Conservation (phyloP, 352 stramenopile genomes). For the Phytophthora capsici region DNA sequence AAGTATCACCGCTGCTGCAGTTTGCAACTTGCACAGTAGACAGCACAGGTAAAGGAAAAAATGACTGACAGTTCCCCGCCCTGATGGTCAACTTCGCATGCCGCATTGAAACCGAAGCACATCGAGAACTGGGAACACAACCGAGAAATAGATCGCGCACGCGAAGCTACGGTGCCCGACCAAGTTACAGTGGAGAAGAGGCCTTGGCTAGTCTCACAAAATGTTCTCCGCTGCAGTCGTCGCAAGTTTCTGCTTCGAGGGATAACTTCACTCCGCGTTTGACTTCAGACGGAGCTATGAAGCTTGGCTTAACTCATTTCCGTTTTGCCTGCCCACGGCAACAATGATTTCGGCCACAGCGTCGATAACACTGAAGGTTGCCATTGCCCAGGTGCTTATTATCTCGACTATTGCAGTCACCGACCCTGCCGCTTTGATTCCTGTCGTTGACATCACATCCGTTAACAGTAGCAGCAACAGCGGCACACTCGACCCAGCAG, state of each 20-base stretch:
- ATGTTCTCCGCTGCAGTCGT: slow-evolving; percentile 8
- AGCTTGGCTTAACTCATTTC: background rate
- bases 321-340: background rate
- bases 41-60: too few species aligned
- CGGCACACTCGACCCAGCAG: slow-evolving; percentile 11
- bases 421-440: slow-evolving; percentile 26
- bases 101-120: slow-evolving; percentile 1
- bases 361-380: background rate
- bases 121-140: slow-evolving; percentile 5
- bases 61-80: too few species aligned
- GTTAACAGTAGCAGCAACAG: slow-evolving; percentile 1
- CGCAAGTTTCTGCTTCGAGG: background rate
- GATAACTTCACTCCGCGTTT: slow-evolving; percentile 1
- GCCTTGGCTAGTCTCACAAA: background rate
- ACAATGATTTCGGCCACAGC: background rate
- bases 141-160: too few species aligned
- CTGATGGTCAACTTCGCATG: background rate
- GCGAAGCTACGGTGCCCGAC: background rate
- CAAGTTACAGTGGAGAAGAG: background rate
- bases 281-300: background rate
- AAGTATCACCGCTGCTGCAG: background rate
- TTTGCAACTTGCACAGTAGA: too few species aligned
- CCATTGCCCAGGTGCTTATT: background rate
- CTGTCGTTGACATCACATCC: slow-evolving; percentile 6
- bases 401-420: background rate